Conservation (phyloP, 164 flowering plant species). For the Nymphaea colorata region DNA sequence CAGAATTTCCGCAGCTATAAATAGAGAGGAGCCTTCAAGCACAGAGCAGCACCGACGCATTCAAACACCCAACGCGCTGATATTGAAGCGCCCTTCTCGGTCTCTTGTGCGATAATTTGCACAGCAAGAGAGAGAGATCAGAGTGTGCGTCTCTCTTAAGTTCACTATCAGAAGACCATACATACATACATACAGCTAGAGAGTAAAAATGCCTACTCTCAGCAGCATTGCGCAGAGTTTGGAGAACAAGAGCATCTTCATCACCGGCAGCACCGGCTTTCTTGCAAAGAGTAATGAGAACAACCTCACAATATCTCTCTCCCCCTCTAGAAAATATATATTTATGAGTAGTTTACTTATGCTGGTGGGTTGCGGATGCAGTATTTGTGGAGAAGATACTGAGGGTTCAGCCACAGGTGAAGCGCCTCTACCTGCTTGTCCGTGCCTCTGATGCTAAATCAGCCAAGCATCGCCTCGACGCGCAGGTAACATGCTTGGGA, state of each 20-base stretch:
- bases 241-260: conserved; percentile 39
- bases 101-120: too few relatives aligned
- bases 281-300: conserved; percentile 48
- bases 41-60: too few relatives aligned
- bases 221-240: conserved; percentile 24
- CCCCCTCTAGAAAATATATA: neutral
- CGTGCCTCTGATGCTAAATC: conserved; percentile 35
- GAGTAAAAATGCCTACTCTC: neutral
- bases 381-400: conserved; percentile 59
- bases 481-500: neutral
- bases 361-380: conserved; percentile 9
- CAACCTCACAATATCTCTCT: neutral
- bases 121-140: too few relatives aligned
- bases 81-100: too few relatives aligned
- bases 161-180: too few relatives aligned
- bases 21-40: too few relatives aligned
- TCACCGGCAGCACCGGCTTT: conserved; percentile 69
- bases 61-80: too few relatives aligned
- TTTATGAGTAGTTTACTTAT: neutral
- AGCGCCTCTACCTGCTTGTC: conserved; percentile 41
- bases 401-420: conserved; percentile 51
- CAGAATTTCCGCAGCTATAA: too few relatives aligned
- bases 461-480: conserved; percentile 40
- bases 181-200: too few relatives aligned
- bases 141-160: too few relatives aligned